These are phyloP conservation scores for Cystobasidium tubakii DNA, from an alignment of 768 basidiomycete species.

Conservation along the genomic window DNA sequence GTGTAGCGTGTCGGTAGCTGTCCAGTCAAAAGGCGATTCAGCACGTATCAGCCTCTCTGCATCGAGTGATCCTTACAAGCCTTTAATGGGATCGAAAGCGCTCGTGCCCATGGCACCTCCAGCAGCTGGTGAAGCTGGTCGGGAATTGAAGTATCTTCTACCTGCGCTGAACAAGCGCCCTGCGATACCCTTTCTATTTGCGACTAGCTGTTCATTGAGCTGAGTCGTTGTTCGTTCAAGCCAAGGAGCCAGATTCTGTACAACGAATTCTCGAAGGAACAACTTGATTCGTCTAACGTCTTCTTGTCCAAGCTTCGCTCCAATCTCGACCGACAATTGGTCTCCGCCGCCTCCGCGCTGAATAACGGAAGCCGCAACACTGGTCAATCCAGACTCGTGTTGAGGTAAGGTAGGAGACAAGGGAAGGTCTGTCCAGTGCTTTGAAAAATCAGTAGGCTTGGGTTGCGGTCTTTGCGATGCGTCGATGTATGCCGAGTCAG, in stretches of 20 bases:
- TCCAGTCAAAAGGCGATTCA: neutral
- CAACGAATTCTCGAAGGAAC: slow-evolving; percentile 79
- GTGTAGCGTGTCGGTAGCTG: slow-evolving; percentile 49
- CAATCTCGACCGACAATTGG: neutral
- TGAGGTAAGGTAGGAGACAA: slow-evolving; percentile 15
- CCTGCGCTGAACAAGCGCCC: slow-evolving; percentile 52
- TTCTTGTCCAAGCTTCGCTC: slow-evolving; percentile 51
- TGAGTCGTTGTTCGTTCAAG: slow-evolving; percentile 91
- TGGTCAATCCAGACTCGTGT: neutral
- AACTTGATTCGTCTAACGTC: slow-evolving; percentile 70
- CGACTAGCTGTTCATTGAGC: slow-evolving; percentile 69
- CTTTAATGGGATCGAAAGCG: slow-evolving; percentile 49
- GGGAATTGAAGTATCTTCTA: slow-evolving; percentile 51
- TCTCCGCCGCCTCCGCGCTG: neutral
- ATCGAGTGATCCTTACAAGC: slow-evolving; percentile 46
- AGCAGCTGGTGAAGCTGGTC: slow-evolving; percentile 40
- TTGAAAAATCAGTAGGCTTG: slow-evolving; percentile 2
- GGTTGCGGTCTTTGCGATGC: slow-evolving; percentile 13
- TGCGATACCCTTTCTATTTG: slow-evolving; percentile 48
- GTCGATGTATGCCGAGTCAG: slow-evolving; percentile 27
- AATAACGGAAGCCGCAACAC: neutral
- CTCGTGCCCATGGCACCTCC: slow-evolving; percentile 29
- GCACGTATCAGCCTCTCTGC: too few species aligned
- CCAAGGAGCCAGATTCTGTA: slow-evolving; percentile 86
- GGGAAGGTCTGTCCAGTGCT: slow-evolving; percentile 14